A percentile compares a stretch with the other conserved stretches of the same genome.
phyloP scores from a whole-genome alignment of 371 early-diverging fungal genomes.

The Catenaria anguillulae region DNA sequence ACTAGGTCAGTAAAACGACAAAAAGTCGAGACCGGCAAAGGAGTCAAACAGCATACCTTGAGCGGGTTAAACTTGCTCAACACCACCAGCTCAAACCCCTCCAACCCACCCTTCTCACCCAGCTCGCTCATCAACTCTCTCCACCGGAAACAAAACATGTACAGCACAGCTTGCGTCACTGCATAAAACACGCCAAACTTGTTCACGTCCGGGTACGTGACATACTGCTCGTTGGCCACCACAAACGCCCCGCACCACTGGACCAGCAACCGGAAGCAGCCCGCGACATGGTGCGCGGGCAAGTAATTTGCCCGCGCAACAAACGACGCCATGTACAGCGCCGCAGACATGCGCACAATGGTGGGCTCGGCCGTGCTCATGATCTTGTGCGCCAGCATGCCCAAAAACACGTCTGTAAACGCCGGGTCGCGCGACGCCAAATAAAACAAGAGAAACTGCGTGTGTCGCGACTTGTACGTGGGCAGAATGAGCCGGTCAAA shows the following conservation, averaged over 20 bases:
- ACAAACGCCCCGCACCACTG: constrained; percentile 52
- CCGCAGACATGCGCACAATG: constrained; percentile 60
- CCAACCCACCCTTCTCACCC: constrained; percentile 29
- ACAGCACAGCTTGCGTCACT: constrained; percentile 73
- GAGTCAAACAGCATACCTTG: constrained; percentile 19
- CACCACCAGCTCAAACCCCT: constrained; percentile 55
- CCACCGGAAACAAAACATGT: constrained; percentile 91
- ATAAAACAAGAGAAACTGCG: constrained; percentile 83
- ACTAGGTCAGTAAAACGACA: constrained; percentile 61
- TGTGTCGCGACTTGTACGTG: constrained; percentile 77
- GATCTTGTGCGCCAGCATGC: constrained; percentile 50
- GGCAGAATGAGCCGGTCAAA: constrained; percentile 68
- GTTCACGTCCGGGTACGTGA: constrained; percentile 28
- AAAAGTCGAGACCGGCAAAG: constrained; percentile 46
- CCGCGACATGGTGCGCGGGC: constrained; percentile 38
- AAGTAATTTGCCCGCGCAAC: constrained; percentile 78
- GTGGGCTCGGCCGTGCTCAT: constrained; percentile 39
- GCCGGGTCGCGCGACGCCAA: constrained; percentile 43
- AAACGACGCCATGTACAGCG: constrained; percentile 72
- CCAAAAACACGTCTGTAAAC: constrained; percentile 63
- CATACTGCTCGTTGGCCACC: constrained; percentile 39
- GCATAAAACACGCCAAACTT: constrained; percentile 67
- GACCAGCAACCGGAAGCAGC: constrained; percentile 45
- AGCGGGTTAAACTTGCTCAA: constrained; percentile 71
- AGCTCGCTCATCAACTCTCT: constrained; percentile 38